Evolutionary conservation across 75 land plant species (phyloP), one percentile per base, ranked within the genome.

Genomic region (Pinus tabuliformis): DNA sequence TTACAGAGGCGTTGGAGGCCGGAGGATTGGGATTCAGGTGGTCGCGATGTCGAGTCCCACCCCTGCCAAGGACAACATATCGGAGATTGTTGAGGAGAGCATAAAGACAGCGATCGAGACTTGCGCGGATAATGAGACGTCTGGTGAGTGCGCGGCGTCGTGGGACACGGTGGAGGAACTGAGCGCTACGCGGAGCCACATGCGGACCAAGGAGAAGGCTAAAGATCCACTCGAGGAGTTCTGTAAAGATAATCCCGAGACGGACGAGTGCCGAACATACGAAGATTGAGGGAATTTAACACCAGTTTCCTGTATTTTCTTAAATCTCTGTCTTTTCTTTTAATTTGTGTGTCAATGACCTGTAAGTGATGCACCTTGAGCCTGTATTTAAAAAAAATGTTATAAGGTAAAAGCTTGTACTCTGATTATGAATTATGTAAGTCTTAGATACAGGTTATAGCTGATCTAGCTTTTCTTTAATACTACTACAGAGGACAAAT

Each of bases 101-200:
- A 91, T 97, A 57, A 83, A 84, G 82, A 56, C 74, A 9, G 99
- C 99, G 1, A 73, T 82, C 79, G 93, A 92, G 80, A 39, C 74
- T 0, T 97, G 99, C 81, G 83, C 85, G 4, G 99, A 59, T 0
- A 86, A 97, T 79, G 77, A 80, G 1, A 82, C 49, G 30, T 88
- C 94, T 70, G 93, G 88, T 6, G 96, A 93, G 78, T 97, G 99
- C 71, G 98, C 78, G 39, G 99, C 91, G 15, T 96, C 98, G 33
- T 97, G 99, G 99, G 99, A 97, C 70, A 92, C 89, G 80, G 98
- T 95, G 58, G 99, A 97, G 90, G 99, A 97, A 86, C 78, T 95
- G 65, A 88, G 90, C 78, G 98, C 99, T 0, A 92, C 85, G 5
- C 87, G 82, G 11, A 83, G 93, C 76, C 85, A 94, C 68, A 78